These are phyloP conservation scores for Suillus spraguei DNA, from an alignment of 768 basidiomycete species.

Conservation along the genomic window DNA sequence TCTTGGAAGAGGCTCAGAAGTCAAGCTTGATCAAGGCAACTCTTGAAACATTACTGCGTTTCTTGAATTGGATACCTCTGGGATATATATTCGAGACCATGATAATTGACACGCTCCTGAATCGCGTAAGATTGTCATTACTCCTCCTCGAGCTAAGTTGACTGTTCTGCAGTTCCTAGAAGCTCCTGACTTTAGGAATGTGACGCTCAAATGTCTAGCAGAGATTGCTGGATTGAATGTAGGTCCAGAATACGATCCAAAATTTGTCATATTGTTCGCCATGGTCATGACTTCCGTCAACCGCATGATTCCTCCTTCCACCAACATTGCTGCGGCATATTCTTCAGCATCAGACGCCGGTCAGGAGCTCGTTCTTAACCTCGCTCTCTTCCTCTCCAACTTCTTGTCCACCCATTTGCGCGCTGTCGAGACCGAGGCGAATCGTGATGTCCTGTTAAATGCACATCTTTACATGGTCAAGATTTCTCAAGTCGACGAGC, in stretches of 20 bases:
- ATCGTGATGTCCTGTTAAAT: conserved; percentile 92
- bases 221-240: conserved; percentile 96
- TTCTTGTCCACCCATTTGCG: conserved; percentile 93
- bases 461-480: conserved; percentile 99
- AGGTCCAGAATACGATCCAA: conserved; percentile 95
- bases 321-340: conserved; percentile 93
- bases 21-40: conserved; percentile 92
- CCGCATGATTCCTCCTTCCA: conserved; percentile 94
- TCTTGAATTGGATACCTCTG: conserved; percentile 98
- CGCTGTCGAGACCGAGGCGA: conserved; percentile 88
- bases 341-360: conserved; percentile 87
- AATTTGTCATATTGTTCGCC: conserved; percentile 96
- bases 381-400: conserved; percentile 96
- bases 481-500: conserved; percentile 96
- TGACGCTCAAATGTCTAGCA: conserved; percentile 94
- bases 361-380: conserved; percentile 96
- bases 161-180: conserved; percentile 78
- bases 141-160: conserved; percentile 15
- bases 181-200: conserved; percentile 94
- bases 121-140: conserved; percentile 63
- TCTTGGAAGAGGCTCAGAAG: conserved; percentile 96
- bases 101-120: conserved; percentile 91
- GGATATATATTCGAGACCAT: conserved; percentile 99
- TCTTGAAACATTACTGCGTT: conserved; percentile 90
- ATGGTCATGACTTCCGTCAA: conserved; percentile 99